phyloP scores from a whole-genome alignment of 257 asterid genomes.

The Solanum chilense region DNA sequence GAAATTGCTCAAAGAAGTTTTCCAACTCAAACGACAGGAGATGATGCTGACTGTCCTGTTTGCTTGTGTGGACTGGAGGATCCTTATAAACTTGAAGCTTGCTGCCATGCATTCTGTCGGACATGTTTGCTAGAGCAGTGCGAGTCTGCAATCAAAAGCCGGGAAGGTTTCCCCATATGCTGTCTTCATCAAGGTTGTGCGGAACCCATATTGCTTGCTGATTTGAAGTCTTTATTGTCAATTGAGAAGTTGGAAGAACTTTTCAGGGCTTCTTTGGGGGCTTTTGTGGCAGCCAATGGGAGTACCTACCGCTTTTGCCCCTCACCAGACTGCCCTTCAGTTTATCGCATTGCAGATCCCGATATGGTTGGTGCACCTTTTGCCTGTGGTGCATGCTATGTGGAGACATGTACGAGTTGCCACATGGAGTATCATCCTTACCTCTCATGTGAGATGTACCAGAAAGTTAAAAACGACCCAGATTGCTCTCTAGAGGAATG shows the following conservation, averaged over 20 bases:
- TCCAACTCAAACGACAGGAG: constrained; percentile 8
- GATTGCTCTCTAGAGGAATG: constrained; percentile 73
- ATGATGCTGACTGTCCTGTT: constrained; percentile 46
- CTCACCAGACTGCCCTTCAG: constrained; percentile 88
- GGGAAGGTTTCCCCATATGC: constrained; percentile 50
- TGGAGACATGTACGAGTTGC: constrained; percentile 80
- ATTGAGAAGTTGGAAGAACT: constrained; percentile 69
- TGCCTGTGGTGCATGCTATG: constrained; percentile 62
- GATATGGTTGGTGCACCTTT: constrained; percentile 18
- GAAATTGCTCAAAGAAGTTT: constrained; percentile 32
- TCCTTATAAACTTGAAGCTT: constrained; percentile 51
- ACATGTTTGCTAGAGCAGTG: constrained; percentile 74
- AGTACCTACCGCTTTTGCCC: constrained; percentile 77
- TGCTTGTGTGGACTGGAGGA: constrained; percentile 82
- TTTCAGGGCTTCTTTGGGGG: constrained; percentile 60
- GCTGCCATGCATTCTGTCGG: constrained; percentile 60
- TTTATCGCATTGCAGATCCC: constrained; percentile 41
- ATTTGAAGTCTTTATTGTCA: constrained; percentile 44
- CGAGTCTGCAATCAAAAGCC: constrained; percentile 52
- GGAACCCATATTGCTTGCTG: constrained; percentile 40
- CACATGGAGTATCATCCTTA: constrained; percentile 75
- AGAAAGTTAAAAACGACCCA: constrained; percentile 59
- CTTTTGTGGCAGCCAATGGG: constrained; percentile 57
- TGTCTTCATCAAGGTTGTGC: constrained; percentile 50
- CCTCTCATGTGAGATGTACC: constrained; percentile 59